Evolutionary conservation across 78 protist species (phyloP).

Genomic region (Tieghemostelium lacteum): DNA sequence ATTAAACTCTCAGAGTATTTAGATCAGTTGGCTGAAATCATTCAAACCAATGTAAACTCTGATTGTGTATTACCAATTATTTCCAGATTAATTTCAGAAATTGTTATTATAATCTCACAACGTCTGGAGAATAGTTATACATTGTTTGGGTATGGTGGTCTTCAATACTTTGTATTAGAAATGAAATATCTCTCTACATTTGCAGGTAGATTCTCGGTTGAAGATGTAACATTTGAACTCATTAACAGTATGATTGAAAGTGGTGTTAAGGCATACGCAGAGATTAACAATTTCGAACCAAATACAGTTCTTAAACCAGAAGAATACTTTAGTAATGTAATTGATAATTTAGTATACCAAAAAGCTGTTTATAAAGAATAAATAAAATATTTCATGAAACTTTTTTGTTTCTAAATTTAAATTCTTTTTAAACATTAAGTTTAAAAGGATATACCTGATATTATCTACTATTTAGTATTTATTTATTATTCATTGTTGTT

Average conservation of each 20-base stretch:
- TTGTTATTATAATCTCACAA: slow-evolving; percentile 32
- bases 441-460: too few species aligned
- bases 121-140: not conserved
- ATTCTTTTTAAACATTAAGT: too few species aligned
- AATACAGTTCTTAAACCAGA: slow-evolving; percentile 27
- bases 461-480: not conserved
- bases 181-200: slow-evolving; percentile 48
- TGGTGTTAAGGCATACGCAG: not conserved
- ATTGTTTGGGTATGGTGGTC: slow-evolving; percentile 53
- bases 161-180: slow-evolving; percentile 57
- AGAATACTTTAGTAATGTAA: slow-evolving; percentile 23
- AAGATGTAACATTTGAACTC: slow-evolving; percentile 39
- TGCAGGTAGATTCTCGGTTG: slow-evolving; percentile 51
- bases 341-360: slow-evolving; percentile 68
- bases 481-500: slow-evolving; percentile 38
- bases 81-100: slow-evolving; percentile 44
- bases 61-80: slow-evolving; percentile 56
- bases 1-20: slow-evolving; percentile 38
- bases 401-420: too few species aligned
- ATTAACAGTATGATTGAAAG: slow-evolving; percentile 41
- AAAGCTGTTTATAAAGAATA: slow-evolving; percentile 73
- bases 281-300: slow-evolving; percentile 6
- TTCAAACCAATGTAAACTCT: slow-evolving; percentile 35
- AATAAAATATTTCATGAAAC: too few species aligned
- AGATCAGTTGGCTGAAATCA: not conserved